Base-by-base conservation (phyloP, 1,139 yeast genomes). In the Nakaseomyces delphensis region DNA sequence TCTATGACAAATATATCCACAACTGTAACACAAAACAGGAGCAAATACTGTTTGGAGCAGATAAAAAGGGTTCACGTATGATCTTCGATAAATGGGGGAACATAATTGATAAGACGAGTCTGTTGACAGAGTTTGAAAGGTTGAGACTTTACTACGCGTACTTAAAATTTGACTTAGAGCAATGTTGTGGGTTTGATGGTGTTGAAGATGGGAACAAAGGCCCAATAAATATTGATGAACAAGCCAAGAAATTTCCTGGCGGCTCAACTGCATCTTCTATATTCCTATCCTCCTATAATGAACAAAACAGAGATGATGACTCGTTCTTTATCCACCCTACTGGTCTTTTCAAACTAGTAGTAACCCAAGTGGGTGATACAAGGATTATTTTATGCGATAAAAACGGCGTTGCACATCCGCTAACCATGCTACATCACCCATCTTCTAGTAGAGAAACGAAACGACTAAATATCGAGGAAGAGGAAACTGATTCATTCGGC, bases 291-390 rank as follows among this genome's bases (percentile, higher is more conserved):
- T 50, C 63, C 1, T 54, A 52, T 37, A 50, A 53, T 28, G 57
- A 54, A 31, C 42, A 46, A 7, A 29, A 13, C 10, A 24, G 8
- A 32, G 24, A 36, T 42, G 63, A 68, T 45, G 59, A 61, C 39
- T 50, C 78, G 73, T 54, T 87, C 74, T 65, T 91, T 35, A 48
- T 91, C 69, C 77, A 80, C 49, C 74, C 80, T 15, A 68, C 71
- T 19, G 80, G 85, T n/a, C 68, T 83, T 14, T 72, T 86, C 24
- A 78, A 78, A 53, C 63, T 91, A 32, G 73, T 85, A 1, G 75
- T 89, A 18, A 91, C 94, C 1, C 98, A 91, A 59, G 81, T 89
- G n/a, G 98, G 98, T 3, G 98, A 91, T 59, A 84, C 96, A 3
- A 73, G 85, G 50, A 89, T 95, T n/a, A 73, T 91, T 4, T 56